Percentiles rank a stretch among this genome's conserved stretches.
These are phyloP conservation scores for Penicillium lividum DNA, from an alignment of 495 filamentous ascomycete genomes.

Conservation along the genomic window DNA sequence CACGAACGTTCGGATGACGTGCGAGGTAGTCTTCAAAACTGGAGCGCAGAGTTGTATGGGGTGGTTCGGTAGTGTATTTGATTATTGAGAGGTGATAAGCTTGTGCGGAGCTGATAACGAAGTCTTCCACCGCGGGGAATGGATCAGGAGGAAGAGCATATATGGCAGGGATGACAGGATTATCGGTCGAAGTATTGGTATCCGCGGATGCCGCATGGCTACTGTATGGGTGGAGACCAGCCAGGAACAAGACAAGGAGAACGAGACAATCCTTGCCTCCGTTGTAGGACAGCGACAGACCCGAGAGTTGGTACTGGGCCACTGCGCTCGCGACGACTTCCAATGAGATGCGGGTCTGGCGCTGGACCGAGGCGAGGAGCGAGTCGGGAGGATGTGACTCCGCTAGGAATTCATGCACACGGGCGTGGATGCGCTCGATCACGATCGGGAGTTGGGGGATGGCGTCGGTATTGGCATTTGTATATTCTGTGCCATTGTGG, in stretches of 20 bases:
- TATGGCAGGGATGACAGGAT: slow-evolving; percentile 65
- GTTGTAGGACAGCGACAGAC: slow-evolving; percentile 92
- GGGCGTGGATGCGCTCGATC: slow-evolving; percentile 61
- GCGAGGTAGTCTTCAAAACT: slow-evolving; percentile 78
- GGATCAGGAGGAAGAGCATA: slow-evolving; percentile 82
- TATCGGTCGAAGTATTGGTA: not conserved
- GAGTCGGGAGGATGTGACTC: slow-evolving; percentile 56
- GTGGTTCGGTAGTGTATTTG: slow-evolving; percentile 66
- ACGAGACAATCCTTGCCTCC: slow-evolving; percentile 98
- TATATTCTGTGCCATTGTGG: slow-evolving; percentile 9
- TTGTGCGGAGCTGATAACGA: slow-evolving; percentile 63
- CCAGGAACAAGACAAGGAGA: slow-evolving; percentile 84
- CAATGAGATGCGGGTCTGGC: slow-evolving; percentile 69
- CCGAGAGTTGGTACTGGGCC: slow-evolving; percentile 66
- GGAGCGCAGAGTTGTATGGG: slow-evolving; percentile 48
- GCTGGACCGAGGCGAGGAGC: slow-evolving; percentile 64
- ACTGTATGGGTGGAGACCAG: slow-evolving; percentile 52
- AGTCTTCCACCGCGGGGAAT: slow-evolving; percentile 81
- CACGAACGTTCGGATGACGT: slow-evolving; percentile 62
- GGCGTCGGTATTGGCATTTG: not conserved
- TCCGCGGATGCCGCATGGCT: slow-evolving; percentile 3
- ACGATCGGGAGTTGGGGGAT: slow-evolving; percentile 40
- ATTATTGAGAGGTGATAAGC: slow-evolving; percentile 76
- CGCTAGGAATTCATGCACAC: slow-evolving; percentile 69
- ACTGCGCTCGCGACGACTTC: slow-evolving; percentile 72